Percentiles rank a stretch among this genome's conserved stretches.
Conservation (phyloP, 352 stramenopile species). For the Pythium biforme region DNA sequence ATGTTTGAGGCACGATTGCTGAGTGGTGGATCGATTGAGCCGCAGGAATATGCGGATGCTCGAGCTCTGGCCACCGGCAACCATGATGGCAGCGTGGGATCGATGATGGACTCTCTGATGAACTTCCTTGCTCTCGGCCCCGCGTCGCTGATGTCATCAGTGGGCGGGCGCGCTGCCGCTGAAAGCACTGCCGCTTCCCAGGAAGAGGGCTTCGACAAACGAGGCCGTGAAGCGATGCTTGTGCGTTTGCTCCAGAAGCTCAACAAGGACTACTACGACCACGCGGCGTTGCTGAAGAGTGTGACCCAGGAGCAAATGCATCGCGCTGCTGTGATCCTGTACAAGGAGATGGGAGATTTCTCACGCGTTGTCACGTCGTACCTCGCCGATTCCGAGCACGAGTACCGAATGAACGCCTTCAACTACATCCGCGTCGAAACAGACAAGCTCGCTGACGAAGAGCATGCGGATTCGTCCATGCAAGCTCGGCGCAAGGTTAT, state of each 20-base stretch:
- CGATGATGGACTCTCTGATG: conserved; percentile 89
- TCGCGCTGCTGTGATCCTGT: conserved; percentile 75
- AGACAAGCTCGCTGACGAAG: conserved; percentile 44
- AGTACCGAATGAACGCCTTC: conserved; percentile 83
- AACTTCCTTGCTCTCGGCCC: conserved; percentile 83
- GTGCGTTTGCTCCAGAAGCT: conserved; percentile 83
- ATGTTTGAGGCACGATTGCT: conserved; percentile 89
- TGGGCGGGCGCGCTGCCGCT: conserved; percentile 4
- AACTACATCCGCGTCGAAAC: conserved; percentile 76
- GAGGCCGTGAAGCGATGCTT: conserved; percentile 77
- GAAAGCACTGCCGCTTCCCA: conserved; percentile 53
- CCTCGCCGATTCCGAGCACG: conserved; percentile 73
- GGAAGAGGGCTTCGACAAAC: conserved; percentile 84
- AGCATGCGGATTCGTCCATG: conserved; percentile 31
- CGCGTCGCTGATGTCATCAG: conserved; percentile 50
- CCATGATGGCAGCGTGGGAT: conserved; percentile 36
- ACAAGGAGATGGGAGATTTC: conserved; percentile 79
- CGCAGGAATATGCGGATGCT: conserved; percentile 77
- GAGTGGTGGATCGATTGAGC: conserved; percentile 79
- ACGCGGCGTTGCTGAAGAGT: conserved; percentile 61
- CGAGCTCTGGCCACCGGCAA: conserved; percentile 55
- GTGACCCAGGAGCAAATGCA: conserved; percentile 81
- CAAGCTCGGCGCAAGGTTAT: conserved; percentile 62
- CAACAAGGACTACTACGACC: conserved; percentile 81
- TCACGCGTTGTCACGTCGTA: conserved; percentile 77